Conservation (phyloP, 306 rosid species). For the cucumber (Cucumis sativus) region DNA sequence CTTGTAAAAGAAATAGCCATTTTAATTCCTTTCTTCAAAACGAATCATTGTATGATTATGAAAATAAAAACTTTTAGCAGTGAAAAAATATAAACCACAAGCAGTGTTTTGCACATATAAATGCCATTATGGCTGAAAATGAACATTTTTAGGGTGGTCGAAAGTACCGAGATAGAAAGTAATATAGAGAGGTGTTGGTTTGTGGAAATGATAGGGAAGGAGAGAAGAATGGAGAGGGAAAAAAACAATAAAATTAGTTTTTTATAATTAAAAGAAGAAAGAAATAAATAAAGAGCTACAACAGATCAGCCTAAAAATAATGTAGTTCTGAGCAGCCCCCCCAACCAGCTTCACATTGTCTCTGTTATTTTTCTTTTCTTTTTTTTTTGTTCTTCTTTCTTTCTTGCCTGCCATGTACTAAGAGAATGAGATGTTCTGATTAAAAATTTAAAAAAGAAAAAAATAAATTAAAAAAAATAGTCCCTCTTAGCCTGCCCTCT, state of each 20-base stretch:
- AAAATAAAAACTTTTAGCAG: no score
- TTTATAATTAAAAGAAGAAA: neutral
- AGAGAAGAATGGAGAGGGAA: neutral
- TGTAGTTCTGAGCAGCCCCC: slow-evolving; percentile 11
- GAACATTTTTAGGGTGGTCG: no score
- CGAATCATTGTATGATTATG: no score
- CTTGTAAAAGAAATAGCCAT: no score
- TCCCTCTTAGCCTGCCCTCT: neutral
- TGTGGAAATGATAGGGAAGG: slow-evolving; percentile 18
- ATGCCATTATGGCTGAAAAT: no score
- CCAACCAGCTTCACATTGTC: neutral
- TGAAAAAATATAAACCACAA: no score
- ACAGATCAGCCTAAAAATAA: slow-evolving; percentile 7
- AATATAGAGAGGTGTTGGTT: neutral
- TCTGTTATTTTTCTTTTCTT: neutral
- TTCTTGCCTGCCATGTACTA: neutral
- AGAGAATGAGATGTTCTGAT: slow-evolving; percentile 6
- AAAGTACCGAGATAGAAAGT: no score
- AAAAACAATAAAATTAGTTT: slow-evolving; percentile 12
- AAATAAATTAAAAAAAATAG: neutral
- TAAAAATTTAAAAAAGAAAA: neutral
- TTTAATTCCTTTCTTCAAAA: no score
- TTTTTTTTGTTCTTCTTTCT: neutral
- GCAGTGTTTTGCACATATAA: no score
- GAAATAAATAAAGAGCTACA: slow-evolving; percentile 7